These are phyloP conservation scores for Candida glucosophila DNA, from an alignment of 1,139 yeast genomes.

Conservation along the genomic window DNA sequence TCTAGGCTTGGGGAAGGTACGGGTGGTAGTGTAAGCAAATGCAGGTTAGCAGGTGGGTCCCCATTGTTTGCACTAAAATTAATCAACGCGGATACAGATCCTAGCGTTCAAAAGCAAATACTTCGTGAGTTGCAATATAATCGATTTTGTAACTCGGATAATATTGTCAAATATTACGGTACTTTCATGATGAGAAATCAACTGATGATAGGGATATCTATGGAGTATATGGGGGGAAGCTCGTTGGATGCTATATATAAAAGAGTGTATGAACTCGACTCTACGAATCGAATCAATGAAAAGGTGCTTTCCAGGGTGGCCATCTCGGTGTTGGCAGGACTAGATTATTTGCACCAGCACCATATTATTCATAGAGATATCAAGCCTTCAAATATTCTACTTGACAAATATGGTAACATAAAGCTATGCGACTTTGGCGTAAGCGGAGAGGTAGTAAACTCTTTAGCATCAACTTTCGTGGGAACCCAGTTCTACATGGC, in stretches of 20 bases:
- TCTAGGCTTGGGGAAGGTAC: slow-evolving; percentile 86
- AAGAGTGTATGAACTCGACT: slow-evolving; percentile 41
- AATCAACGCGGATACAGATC: slow-evolving; percentile 70
- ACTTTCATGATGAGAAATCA: slow-evolving; percentile 72
- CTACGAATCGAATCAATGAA: slow-evolving; percentile 86
- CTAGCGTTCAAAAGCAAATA: slow-evolving; percentile 77
- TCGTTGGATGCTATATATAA: slow-evolving; percentile 89
- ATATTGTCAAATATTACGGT: slow-evolving; percentile 87
- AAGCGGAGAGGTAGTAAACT: slow-evolving; percentile 91
- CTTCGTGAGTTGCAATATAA: slow-evolving; percentile 85
- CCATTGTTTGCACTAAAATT: slow-evolving; percentile 80
- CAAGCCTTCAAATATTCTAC: slow-evolving; percentile 83
- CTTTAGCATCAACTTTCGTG: slow-evolving; percentile 90
- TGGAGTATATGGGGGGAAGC: slow-evolving; percentile 95
- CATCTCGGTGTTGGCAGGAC: slow-evolving; percentile 72
- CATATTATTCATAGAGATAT: slow-evolving; percentile 88
- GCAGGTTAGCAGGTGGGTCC: slow-evolving; percentile 44
- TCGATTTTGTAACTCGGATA: slow-evolving; percentile 70
- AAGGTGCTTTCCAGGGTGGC: slow-evolving; percentile 87
- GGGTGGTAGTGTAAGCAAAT: slow-evolving; percentile 84
- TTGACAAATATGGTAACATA: slow-evolving; percentile 70
- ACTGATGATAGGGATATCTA: slow-evolving; percentile 77
- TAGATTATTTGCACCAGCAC: slow-evolving; percentile 80
- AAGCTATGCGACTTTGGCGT: slow-evolving; percentile 98
- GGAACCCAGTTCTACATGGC: slow-evolving; percentile 99